A percentile compares a stretch with the other conserved stretches of the same genome.
These are phyloP conservation scores for Fistulinella prunicolor DNA, from an alignment of 768 basidiomycete species.

Conservation along the genomic window DNA sequence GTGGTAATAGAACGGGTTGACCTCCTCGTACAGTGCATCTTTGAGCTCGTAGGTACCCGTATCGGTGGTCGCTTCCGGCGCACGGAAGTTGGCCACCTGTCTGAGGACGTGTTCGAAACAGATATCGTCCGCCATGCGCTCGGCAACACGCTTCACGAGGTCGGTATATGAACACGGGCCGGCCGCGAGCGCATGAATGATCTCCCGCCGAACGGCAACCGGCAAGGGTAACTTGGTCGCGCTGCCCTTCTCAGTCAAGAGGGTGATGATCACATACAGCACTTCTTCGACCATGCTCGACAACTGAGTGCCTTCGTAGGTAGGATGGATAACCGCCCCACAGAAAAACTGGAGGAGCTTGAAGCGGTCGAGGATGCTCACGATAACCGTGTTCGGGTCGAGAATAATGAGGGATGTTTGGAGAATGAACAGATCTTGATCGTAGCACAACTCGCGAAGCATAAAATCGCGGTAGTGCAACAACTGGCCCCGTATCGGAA, in stretches of 20 bases:
- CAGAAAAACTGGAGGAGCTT: constrained; percentile 78
- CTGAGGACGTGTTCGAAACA: constrained; percentile 76
- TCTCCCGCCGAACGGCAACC: constrained; percentile 71
- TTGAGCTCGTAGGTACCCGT: constrained; percentile 87
- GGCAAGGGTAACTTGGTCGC: constrained; percentile 66
- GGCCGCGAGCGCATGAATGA: constrained; percentile 87
- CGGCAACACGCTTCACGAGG: constrained; percentile 85
- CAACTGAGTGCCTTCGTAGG: constrained; percentile 69
- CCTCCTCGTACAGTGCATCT: constrained; percentile 77
- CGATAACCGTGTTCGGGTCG: constrained; percentile 74
- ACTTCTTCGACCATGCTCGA: constrained; percentile 91
- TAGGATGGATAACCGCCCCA: constrained; percentile 49
- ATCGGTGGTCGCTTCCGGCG: constrained; percentile 76
- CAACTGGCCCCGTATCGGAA: constrained; percentile 90
- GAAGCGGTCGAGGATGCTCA: constrained; percentile 89
- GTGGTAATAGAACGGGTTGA: constrained; percentile 95
- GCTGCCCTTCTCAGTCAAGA: constrained; percentile 78
- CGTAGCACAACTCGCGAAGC: constrained; percentile 93
- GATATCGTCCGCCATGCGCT: constrained; percentile 80
- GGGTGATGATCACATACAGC: constrained; percentile 80
- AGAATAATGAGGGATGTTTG: constrained; percentile 81
- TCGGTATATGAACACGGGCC: constrained; percentile 89
- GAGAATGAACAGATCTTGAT: constrained; percentile 90
- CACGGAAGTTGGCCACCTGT: constrained; percentile 77
- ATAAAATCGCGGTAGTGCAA: constrained; percentile 96